phyloP scores from a whole-genome alignment of 345 rosid genomes.

The Punica granatum region DNA sequence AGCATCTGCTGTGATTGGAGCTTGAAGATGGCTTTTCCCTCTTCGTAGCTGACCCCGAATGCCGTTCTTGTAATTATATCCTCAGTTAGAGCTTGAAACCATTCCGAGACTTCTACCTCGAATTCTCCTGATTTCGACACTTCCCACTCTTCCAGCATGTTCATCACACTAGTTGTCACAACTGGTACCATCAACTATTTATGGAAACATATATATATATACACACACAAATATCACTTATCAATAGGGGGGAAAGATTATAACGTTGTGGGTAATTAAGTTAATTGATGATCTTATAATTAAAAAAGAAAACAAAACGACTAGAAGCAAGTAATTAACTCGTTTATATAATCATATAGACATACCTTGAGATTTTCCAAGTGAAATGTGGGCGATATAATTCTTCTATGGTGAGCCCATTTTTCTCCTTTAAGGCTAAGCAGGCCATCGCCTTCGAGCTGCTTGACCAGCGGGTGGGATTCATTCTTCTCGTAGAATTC shows the following conservation, averaged over 20 bases:
- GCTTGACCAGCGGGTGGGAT: conserved; percentile 40
- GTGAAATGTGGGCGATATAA: conserved; percentile 67
- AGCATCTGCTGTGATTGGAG: conserved; percentile 68
- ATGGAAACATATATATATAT: too few species aligned
- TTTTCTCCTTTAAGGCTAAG: conserved; percentile 64
- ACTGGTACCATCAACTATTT: conserved; percentile 46
- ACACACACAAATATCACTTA: too few species aligned
- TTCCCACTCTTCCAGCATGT: conserved; percentile 50
- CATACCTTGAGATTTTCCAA: conserved; percentile 75
- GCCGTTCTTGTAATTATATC: conserved; percentile 73
- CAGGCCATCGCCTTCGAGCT: conserved; percentile 70
- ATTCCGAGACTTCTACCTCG: conserved; percentile 52
- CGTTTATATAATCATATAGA: not conserved
- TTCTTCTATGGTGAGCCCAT: conserved; percentile 69
- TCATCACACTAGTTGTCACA: conserved; percentile 41
- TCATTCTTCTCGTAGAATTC: conserved; percentile 57
- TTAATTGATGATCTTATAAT: too few species aligned
- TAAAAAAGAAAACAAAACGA: too few species aligned
- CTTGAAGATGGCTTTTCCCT: conserved; percentile 64
- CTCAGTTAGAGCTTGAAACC: conserved; percentile 62
- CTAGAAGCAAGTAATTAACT: too few species aligned
- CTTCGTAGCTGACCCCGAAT: conserved; percentile 71
- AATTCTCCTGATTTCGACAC: conserved; percentile 27
- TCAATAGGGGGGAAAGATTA: too few species aligned
- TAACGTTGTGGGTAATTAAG: too few species aligned